Percentiles rank a stretch among this genome's conserved stretches.
phyloP scores from a whole-genome alignment of 2,329 filamentous ascomycete genomes.

The Rutstroemia sydowiana region DNA sequence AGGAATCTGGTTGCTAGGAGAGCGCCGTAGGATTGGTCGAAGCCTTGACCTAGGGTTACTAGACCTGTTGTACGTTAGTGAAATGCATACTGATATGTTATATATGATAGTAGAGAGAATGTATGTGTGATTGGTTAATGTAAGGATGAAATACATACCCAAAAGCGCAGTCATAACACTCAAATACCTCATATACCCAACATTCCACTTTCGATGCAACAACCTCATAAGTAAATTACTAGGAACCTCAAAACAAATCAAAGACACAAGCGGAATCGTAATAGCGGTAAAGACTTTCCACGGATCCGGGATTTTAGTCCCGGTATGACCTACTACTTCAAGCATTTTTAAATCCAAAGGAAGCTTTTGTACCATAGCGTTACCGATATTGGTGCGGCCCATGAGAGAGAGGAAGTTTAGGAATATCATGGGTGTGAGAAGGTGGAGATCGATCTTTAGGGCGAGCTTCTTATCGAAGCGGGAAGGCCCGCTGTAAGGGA shows the following conservation, averaged over 20 bases:
- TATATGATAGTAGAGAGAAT: background rate
- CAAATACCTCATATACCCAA: conserved; percentile 22
- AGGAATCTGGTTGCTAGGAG: conserved; percentile 57
- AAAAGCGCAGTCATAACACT: conserved; percentile 10
- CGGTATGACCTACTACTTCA: too few relatives aligned
- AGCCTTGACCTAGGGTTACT: conserved; percentile 24
- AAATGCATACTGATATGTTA: background rate
- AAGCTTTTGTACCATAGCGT: conserved; percentile 16
- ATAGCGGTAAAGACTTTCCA: conserved; percentile 28
- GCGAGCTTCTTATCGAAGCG: conserved; percentile 9
- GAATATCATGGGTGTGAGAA: conserved; percentile 25
- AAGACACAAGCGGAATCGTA: conserved; percentile 36
- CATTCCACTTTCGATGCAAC: conserved; percentile 17
- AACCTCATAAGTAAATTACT: conserved; percentile 30
- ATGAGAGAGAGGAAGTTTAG: conserved; percentile 23
- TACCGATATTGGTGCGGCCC: conserved; percentile 12
- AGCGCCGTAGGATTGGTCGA: conserved; percentile 57
- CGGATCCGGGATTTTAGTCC: too few relatives aligned
- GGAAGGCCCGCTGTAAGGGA: background rate
- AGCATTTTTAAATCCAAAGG: conserved; percentile 23
- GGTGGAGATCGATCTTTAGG: conserved; percentile 11
- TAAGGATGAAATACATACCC: background rate
- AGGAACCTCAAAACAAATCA: conserved; percentile 28
- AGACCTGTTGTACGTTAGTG: conserved; percentile 13
- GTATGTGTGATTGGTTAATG: background rate